Evolutionary conservation across 176 grass and related monocot genomes (phyloP).

Genomic region (Typha latifolia): DNA sequence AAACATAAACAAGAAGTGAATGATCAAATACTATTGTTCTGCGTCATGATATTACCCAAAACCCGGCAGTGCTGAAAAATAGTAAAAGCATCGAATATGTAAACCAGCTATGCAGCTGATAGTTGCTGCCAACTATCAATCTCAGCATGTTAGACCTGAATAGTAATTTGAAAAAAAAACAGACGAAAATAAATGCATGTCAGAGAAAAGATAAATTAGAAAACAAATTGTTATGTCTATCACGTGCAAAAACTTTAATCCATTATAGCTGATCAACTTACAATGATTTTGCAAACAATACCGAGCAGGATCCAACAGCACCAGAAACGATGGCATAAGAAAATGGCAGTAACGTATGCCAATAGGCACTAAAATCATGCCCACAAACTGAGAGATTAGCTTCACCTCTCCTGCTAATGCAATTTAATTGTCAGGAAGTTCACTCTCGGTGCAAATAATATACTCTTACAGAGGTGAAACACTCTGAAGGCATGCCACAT

Average conservation of each 20-base stretch:
- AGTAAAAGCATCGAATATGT: slow-evolving; percentile 80
- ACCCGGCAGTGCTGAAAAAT: slow-evolving; percentile 87
- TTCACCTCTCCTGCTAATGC: slow-evolving; percentile 57
- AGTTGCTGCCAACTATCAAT: slow-evolving; percentile 74
- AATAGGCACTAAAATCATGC: slow-evolving; percentile 47
- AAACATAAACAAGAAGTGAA: neutral
- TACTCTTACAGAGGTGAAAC: neutral
- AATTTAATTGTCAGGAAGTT: slow-evolving; percentile 22
- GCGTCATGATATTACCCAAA: slow-evolving; percentile 65
- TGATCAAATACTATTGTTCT: neutral
- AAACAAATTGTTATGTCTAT: neutral
- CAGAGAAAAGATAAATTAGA: slow-evolving; percentile 14
- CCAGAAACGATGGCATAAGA: slow-evolving; percentile 94
- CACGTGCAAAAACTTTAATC: slow-evolving; percentile 14
- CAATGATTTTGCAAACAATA: slow-evolving; percentile 97
- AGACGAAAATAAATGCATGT: slow-evolving; percentile 7
- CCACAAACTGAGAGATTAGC: slow-evolving; percentile 47
- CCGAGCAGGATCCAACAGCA: slow-evolving; percentile 91
- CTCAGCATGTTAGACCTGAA: slow-evolving; percentile 95
- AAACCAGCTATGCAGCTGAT: slow-evolving; percentile 94
- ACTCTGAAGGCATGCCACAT: no score
- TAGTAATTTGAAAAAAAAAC: slow-evolving; percentile 8
- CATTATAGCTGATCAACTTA: slow-evolving; percentile 32
- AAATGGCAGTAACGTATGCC: slow-evolving; percentile 84
- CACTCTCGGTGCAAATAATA: neutral